phyloP scores from a whole-genome alignment of 306 rosid genomes.

The Urtica urens region DNA sequence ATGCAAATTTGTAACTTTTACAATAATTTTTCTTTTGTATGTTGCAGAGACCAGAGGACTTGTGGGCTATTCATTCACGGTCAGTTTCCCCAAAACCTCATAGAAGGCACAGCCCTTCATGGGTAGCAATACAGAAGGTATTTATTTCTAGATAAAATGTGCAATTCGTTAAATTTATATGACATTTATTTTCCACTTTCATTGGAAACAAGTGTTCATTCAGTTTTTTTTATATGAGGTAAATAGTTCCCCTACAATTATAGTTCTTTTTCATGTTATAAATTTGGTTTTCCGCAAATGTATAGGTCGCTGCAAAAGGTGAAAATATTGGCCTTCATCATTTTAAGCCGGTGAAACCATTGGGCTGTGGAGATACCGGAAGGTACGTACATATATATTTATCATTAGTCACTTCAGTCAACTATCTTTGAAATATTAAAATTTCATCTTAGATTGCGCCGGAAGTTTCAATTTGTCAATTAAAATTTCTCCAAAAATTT shows the following conservation, averaged over 20 bases:
- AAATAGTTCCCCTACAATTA: too few relatives aligned
- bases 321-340: constrained; percentile 65
- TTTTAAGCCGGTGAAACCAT: constrained; percentile 68
- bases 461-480: too few relatives aligned
- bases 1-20: too few relatives aligned
- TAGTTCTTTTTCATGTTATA: not conserved
- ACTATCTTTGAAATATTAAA: too few relatives aligned
- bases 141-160: not conserved
- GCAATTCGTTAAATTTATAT: too few relatives aligned
- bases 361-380: constrained; percentile 96
- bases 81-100: constrained; percentile 81
- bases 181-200: too few relatives aligned
- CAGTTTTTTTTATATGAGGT: too few relatives aligned
- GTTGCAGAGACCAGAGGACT: constrained; percentile 73
- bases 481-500: too few relatives aligned
- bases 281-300: constrained; percentile 8
- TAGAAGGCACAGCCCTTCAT: constrained; percentile 59
- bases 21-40: too few relatives aligned
- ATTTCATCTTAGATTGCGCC: too few relatives aligned
- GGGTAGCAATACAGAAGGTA: constrained; percentile 90
- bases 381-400: constrained; percentile 36
- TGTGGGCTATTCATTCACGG: constrained; percentile 83
- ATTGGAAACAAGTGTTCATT: too few relatives aligned
- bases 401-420: too few relatives aligned
- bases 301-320: constrained; percentile 54